Base-by-base conservation (phyloP, 352 stramenopile species). In the Globisporangium rhizosaccharum region DNA sequence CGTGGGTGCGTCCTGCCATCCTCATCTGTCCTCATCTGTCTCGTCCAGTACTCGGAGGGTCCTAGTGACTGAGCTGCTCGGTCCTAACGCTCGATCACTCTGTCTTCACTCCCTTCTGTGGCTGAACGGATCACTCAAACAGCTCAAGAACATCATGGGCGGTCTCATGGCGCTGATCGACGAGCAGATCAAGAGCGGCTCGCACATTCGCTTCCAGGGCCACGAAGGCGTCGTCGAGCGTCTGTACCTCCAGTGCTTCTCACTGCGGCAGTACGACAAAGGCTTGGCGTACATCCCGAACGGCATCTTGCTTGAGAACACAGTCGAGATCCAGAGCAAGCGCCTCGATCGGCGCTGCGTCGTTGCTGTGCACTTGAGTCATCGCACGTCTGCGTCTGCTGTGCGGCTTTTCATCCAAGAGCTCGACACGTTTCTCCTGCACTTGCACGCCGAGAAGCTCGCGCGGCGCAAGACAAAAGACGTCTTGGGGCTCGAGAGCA, bases 121-220 rank as follows among this genome's bases (percentile, higher is more conserved):
- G 23, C 28, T 33, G 23, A 23, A 23, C 28, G 28, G 28, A 33
- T 33, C 14, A 36, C 33, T 20, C 8, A n/a, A 33, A n/a, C 58
- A 93, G 85, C 66, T 92, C 36, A 90, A 90, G 48, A 94, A 94
- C 61, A 87, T 88, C 17, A 88, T 94, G 71, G 85, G 85, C 39
- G 85, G 85, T 11, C 61, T 94, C 14, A 84, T 92, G 65, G 73
- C 82, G 41, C 70, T 94, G 51, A 71, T 91, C 46, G 85, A 94
- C 33, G 85, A 94, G 54, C 82, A 90, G 66, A 77, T 94, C 63
- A 89, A 90, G 51, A 90, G 76, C 59, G 85, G 85, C 14, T 69
- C 70, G 17, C 82, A 92, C 53, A 72, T 94, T 7, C 73, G 71
- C 10, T 90, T 94, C 44, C 73, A 85, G 42, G 79, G 75, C 37